Base-by-base conservation (phyloP, 2,329 filamentous ascomycete genomes). In the Alternaria viburni region DNA sequence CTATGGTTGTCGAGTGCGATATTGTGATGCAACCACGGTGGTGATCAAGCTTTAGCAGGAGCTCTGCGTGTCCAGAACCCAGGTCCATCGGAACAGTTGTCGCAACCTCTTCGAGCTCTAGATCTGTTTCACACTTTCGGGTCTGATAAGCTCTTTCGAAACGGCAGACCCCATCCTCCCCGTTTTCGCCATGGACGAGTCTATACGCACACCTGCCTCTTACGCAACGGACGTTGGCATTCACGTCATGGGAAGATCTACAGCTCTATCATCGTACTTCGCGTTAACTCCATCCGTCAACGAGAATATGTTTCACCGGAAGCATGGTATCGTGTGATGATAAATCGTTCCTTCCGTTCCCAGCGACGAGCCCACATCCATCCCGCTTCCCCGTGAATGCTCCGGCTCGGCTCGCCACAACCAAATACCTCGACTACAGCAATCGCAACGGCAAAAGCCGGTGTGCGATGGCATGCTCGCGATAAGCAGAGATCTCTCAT, bases 81-180 rank as follows among this genome's bases (percentile, higher is more conserved):
- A 52, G 19, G 1, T n/a, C 1, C 15, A 6, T 17, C 1, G 8
- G 13, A 23, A 12, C 21, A 21, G 9, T 1, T 6, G 0, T 25
- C 21, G 36, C 9, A 3, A 41, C 19, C 9, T 23, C 19, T 52
- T 1, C 30, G 6, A 10, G 2, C 6, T 1, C 10, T 12, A n/a
- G 10, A 52, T 2, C 15, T 19, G 5, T 41, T 41, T 11, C 0
- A 41, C n/a, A 17, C 8, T 17, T 41, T 11, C 36, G 6, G 36
- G 9, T 11, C n/a, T 41, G 36, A 17, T 2, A 3, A 41, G 36
- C 36, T 41, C 36, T 41, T 41, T 41, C 36, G 5, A 11, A 13
- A 32, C 8, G 12, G 5, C 6, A 30, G 12, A 50, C 25, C 3
- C 7, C 5, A 7, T 2, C 13, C 1, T 11, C 10, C 5, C 12